phyloP scores from a whole-genome alignment of 768 basidiomycete genomes.

The Macrolepiota albuminosa region DNA sequence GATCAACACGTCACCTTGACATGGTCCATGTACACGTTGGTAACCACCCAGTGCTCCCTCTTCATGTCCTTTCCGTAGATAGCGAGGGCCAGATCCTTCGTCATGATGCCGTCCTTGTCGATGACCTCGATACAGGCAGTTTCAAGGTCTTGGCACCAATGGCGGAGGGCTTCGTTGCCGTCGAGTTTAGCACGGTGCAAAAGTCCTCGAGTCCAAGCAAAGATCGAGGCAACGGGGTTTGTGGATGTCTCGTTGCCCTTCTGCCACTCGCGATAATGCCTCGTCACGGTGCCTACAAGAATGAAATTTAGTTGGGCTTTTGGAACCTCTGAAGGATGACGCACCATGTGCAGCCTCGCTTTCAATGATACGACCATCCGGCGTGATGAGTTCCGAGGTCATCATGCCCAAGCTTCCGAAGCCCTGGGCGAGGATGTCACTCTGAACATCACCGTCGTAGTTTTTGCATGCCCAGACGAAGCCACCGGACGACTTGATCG shows the following conservation, averaged over 20 bases:
- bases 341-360: constrained; percentile 92
- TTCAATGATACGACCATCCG: constrained; percentile 90
- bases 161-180: constrained; percentile 63
- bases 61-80: constrained; percentile 91
- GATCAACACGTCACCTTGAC: constrained; percentile 62
- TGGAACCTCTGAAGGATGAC: not conserved
- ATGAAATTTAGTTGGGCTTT: not conserved
- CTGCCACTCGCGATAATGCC: constrained; percentile 96
- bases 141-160: constrained; percentile 81
- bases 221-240: constrained; percentile 98
- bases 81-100: constrained; percentile 92
- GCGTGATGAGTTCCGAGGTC: constrained; percentile 93
- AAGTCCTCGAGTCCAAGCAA: constrained; percentile 96
- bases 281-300: constrained; percentile 72
- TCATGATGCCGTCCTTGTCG: constrained; percentile 89
- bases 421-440: constrained; percentile 95
- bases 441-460: constrained; percentile 85
- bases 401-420: constrained; percentile 98
- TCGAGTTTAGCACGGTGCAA: constrained; percentile 93
- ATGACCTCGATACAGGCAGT: constrained; percentile 87
- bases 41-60: constrained; percentile 96
- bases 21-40: constrained; percentile 88
- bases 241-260: constrained; percentile 98
- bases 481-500: constrained; percentile 92
- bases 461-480: constrained; percentile 77